A percentile compares a stretch with the other conserved stretches of the same genome.
These are phyloP conservation scores for Astrothelium macrocarpum DNA, from an alignment of 495 filamentous ascomycete species.

Conservation along the genomic window DNA sequence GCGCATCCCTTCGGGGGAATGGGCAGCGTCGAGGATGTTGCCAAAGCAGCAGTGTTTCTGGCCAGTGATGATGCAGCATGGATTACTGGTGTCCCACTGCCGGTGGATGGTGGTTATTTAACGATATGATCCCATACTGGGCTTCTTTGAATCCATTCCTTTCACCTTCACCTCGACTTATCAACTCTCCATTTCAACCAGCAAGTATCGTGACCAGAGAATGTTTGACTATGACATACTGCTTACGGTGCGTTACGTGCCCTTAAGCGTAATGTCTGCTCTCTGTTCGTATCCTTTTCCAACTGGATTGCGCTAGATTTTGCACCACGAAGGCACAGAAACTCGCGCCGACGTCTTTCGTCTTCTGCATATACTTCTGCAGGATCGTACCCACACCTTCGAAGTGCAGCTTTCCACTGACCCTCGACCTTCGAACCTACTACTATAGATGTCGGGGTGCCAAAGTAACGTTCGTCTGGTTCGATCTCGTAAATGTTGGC, in stretches of 20 bases:
- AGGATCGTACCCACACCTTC: neutral
- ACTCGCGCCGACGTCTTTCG: neutral
- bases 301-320: neutral
- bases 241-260: no score
- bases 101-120: constrained; percentile 45
- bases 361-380: neutral
- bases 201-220: no score
- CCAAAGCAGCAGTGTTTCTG: constrained; percentile 41
- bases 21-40: constrained; percentile 40
- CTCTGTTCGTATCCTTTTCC: neutral
- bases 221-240: no score
- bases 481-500: neutral
- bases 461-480: neutral
- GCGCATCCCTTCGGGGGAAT: constrained; percentile 35
- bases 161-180: no score
- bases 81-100: constrained; percentile 39
- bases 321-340: neutral
- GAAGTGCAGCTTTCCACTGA: neutral
- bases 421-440: neutral
- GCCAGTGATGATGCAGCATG: constrained; percentile 42
- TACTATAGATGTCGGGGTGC: neutral
- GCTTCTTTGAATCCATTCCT: neutral
- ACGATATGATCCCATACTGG: constrained; percentile 7
- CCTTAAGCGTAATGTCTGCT: neutral
- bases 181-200: neutral